Evolutionary conservation across 805 yeast species (phyloP).

Genomic region (Nakazawaea ishiwadae): DNA sequence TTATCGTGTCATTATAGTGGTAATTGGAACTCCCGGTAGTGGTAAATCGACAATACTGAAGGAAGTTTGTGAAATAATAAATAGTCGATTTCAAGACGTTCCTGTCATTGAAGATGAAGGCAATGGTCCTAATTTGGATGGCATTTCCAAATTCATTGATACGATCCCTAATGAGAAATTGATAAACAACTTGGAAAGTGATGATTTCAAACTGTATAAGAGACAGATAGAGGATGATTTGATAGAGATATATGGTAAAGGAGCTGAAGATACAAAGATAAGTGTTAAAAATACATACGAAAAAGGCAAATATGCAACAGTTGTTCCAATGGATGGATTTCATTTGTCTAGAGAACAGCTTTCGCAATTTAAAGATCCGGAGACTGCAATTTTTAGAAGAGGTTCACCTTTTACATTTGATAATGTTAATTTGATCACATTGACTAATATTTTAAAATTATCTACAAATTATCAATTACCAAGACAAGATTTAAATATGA

Average conservation of each 20-base stretch:
- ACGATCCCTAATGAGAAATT: neutral
- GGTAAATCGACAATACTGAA: conserved; percentile 12
- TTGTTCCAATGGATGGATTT: conserved; percentile 73
- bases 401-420: conserved; percentile 91
- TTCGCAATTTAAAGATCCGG: conserved; percentile 47
- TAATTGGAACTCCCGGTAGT: conserved; percentile 12
- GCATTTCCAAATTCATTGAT: neutral
- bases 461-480: conserved; percentile 16
- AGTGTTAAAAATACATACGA: neutral
- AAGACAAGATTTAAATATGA: conserved; percentile 5
- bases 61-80: conserved; percentile 8
- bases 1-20: conserved; percentile 9
- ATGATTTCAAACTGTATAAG: conserved; percentile 4
- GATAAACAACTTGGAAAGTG: conserved; percentile 4
- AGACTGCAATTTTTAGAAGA: conserved; percentile 54
- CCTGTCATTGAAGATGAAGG: too few species aligned
- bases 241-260: conserved; percentile 6
- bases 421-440: conserved; percentile 37
- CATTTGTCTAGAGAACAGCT: conserved; percentile 53
- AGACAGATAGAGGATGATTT: neutral
- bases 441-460: conserved; percentile 25
- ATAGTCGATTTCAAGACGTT: neutral
- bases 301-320: conserved; percentile 30
- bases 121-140: neutral
- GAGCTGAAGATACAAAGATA: conserved; percentile 7